Evolutionary conservation across 2,329 filamentous ascomycete species (phyloP).

Genomic region (Talaromyces sp.): DNA sequence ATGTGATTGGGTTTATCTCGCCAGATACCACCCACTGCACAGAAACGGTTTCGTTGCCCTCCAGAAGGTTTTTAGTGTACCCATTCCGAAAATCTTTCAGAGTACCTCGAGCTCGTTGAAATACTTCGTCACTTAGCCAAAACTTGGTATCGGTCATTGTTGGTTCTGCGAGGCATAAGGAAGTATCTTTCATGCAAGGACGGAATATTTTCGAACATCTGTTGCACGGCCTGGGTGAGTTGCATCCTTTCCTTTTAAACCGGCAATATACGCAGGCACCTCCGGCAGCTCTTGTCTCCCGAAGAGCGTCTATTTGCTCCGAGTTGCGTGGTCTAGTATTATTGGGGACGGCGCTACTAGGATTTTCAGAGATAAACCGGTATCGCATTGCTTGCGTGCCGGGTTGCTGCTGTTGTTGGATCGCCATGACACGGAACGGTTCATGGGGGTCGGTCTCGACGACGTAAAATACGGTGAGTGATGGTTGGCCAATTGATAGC

Average conservation of each 20-base stretch:
- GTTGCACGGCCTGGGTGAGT: constrained; percentile 14
- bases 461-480: neutral
- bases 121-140: neutral
- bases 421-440: neutral
- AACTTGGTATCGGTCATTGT: neutral
- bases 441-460: neutral
- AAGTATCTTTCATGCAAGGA: constrained; percentile 18
- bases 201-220: constrained; percentile 13
- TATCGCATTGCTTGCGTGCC: neutral
- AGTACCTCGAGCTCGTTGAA: neutral
- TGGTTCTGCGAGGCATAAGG: constrained; percentile 12
- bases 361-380: neutral
- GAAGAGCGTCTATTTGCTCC: constrained; percentile 14
- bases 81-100: neutral
- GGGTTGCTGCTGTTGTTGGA: neutral
- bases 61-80: no score
- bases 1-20: neutral
- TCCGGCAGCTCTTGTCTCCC: constrained; percentile 16
- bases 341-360: neutral
- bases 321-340: neutral
- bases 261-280: constrained; percentile 25
- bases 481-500: neutral
- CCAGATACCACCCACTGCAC: neutral
- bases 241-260: constrained; percentile 23
- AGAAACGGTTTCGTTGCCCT: neutral